Percentiles rank a stretch among this genome's conserved stretches.
These are phyloP conservation scores for Yamadazyma atlantica DNA, from an alignment of 1,139 yeast genomes.

Conservation along the genomic window DNA sequence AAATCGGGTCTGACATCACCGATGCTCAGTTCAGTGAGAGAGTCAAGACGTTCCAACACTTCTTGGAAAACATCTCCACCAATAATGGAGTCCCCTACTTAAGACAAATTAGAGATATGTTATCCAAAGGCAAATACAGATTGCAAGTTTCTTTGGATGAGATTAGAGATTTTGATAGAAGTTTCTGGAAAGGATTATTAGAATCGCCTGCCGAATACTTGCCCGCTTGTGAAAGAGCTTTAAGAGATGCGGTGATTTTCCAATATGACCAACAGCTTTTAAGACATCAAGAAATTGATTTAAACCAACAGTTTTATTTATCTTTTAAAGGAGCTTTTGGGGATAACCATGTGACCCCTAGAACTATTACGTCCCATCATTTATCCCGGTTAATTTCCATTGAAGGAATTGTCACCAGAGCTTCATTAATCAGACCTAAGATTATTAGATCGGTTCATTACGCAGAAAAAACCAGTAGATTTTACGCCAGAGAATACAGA, in stretches of 20 bases:
- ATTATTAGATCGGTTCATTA: slow-evolving; percentile 91
- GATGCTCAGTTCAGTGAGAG: slow-evolving; percentile 71
- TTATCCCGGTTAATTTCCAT: slow-evolving; percentile 82
- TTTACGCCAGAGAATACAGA: slow-evolving; percentile 87
- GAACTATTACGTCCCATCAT: slow-evolving; percentile 76
- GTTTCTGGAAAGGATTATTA: slow-evolving; percentile 76
- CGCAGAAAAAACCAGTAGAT: slow-evolving; percentile 79
- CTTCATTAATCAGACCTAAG: slow-evolving; percentile 91
- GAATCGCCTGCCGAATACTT: slow-evolving; percentile 78
- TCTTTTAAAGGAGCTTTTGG: slow-evolving; percentile 94
- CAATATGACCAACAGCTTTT: slow-evolving; percentile 58
- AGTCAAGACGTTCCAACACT: slow-evolving; percentile 85
- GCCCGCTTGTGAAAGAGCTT: slow-evolving; percentile 88
- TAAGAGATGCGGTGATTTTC: slow-evolving; percentile 76
- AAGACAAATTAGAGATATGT: slow-evolving; percentile 70
- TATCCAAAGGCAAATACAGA: slow-evolving; percentile 64
- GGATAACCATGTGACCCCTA: slow-evolving; percentile 80
- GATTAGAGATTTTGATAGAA: slow-evolving; percentile 76
- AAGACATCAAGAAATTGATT: slow-evolving; percentile 50
- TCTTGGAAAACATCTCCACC: slow-evolving; percentile 54
- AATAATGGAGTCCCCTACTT: slow-evolving; percentile 59
- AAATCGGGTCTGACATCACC: slow-evolving; percentile 14
- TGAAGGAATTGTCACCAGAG: slow-evolving; percentile 94
- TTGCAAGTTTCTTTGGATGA: slow-evolving; percentile 82
- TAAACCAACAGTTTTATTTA: slow-evolving; percentile 67